phyloP scores from a whole-genome alignment of 345 rosid genomes.

The Raphanus sativus region DNA sequence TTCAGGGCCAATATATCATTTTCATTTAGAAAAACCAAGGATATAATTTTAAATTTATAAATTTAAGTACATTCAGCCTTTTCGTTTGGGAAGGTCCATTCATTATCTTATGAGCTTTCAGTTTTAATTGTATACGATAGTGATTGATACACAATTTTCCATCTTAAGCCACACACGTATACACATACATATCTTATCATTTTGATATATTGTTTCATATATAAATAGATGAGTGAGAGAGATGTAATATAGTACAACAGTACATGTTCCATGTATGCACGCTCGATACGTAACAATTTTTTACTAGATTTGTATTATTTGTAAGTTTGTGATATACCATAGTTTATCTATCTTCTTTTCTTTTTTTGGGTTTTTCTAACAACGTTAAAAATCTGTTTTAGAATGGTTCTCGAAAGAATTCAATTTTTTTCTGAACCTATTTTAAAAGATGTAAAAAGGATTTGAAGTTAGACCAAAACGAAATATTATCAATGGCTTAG shows the following conservation, averaged over 20 bases:
- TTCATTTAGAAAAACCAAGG: not conserved
- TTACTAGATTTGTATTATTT: not conserved
- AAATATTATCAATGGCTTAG: too few species aligned
- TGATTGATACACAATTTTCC: conserved; percentile 11
- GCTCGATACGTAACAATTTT: not conserved
- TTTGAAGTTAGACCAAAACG: too few species aligned
- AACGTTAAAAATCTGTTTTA: too few species aligned
- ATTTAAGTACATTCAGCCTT: conserved; percentile 27
- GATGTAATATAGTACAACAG: not conserved
- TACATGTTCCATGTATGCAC: not conserved
- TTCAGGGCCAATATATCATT: conserved; percentile 23
- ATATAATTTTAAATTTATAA: conserved; percentile 3
- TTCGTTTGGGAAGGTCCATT: conserved; percentile 35
- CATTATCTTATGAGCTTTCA: conserved; percentile 33
- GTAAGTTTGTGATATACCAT: not conserved
- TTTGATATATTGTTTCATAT: not conserved
- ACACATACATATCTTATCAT: not conserved
- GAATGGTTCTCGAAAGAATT: too few species aligned
- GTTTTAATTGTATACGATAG: conserved; percentile 11
- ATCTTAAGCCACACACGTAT: conserved; percentile 27
- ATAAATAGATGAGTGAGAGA: not conserved
- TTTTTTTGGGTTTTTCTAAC: not conserved
- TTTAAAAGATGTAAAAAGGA: too few species aligned
- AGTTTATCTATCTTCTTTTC: not conserved
- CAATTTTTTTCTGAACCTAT: too few species aligned